Evolutionary conservation across 257 asterid genomes (phyloP).

Genomic region (Scutellaria baicalensis): DNA sequence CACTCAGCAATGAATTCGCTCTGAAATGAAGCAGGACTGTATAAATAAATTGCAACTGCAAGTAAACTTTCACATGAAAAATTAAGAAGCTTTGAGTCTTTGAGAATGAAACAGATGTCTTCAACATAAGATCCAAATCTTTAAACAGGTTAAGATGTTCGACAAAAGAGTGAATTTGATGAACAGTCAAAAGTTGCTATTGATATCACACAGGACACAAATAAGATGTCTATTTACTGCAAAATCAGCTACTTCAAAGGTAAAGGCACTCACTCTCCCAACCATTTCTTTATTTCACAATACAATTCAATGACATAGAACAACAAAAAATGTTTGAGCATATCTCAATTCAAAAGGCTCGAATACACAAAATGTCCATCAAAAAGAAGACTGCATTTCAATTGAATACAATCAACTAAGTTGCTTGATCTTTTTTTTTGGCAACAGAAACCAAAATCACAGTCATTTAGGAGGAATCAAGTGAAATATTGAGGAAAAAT

Average conservation of each 20-base stretch:
- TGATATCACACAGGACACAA: neutral
- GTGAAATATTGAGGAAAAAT: neutral
- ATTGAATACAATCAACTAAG: no score
- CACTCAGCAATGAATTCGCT: slow-evolving; percentile 97
- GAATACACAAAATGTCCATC: no score
- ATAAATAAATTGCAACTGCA: slow-evolving; percentile 11
- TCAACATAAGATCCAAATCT: neutral
- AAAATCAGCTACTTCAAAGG: neutral
- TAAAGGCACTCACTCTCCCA: neutral
- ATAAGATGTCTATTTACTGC: neutral
- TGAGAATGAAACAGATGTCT: neutral
- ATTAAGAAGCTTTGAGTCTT: neutral
- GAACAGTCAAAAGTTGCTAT: neutral
- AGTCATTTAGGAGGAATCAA: neutral
- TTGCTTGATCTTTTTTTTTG: neutral
- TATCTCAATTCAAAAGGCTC: no score
- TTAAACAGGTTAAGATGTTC: neutral
- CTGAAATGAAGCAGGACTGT: slow-evolving; percentile 31
- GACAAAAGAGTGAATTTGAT: neutral
- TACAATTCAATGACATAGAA: neutral
- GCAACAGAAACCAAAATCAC: neutral
- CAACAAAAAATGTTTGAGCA: neutral
- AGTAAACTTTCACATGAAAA: neutral
- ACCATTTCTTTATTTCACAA: neutral
- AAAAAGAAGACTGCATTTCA: no score